Base-by-base conservation (phyloP, 78 protist species). In the Tieghemostelium lacteum region DNA sequence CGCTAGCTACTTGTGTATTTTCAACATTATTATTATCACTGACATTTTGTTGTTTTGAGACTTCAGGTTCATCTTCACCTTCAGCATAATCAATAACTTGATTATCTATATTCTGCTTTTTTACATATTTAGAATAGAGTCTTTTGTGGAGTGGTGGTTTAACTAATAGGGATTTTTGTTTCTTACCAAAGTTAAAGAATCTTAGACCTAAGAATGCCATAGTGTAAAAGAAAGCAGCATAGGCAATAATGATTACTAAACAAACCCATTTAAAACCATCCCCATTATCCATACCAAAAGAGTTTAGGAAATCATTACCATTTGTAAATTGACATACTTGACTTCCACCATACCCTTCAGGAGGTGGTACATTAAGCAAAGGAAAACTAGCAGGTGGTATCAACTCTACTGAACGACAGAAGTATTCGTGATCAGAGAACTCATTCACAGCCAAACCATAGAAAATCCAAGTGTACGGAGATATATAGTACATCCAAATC, bases 401-500 rank as follows among this genome's bases (percentile, higher is more conserved):
- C 3, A 58, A 52, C 37, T 91, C 88, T 2, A 7, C 4, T 5
- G 2, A 8, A 19, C 57, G 45, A 20, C 94, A 91, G 19, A 29
- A 40, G 31, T 76, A 74, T 2, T 2, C 69, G 5, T 28, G 24
- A n/a, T 71, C 69, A 3, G 71, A 10, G 17, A 91, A 91, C 33
- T 91, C 86, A 52, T 91, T 91, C 33, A 78, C 78, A 17, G 69
- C 50, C 60, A 91, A n/a, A 29, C 91, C 94, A 33, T 91, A 72
- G 63, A 91, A 91, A 34, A 62, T 42, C 75, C 77, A 83, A 20
- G 89, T 83, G n/a, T 69, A 83, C 16, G 89, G 89, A 17, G 88
- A 77, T 28, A 77, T 69, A 72, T 50, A 91, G 55, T 91, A 91
- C 19, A 76, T 39, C 94, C 94, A 91, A 36, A 77, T 80, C 88